Percentiles rank a stretch among this genome's conserved stretches.
Conservation (phyloP, 176 grass and related monocot genomes). For the Phyllostachys edulis region DNA sequence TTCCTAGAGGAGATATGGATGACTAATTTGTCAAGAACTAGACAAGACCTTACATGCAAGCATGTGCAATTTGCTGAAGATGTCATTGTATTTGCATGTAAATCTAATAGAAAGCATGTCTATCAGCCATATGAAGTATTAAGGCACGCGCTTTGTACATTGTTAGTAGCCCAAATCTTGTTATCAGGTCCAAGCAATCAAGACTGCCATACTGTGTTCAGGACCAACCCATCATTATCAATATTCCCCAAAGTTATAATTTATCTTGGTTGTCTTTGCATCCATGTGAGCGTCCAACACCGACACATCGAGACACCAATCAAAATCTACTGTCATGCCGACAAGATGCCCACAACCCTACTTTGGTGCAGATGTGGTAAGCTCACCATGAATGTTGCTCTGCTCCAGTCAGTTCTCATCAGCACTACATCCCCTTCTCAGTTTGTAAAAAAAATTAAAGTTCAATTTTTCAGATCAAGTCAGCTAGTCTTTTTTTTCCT, state of each 20-base stretch:
- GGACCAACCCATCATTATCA: neutral
- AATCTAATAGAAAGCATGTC: neutral
- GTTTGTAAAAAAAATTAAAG: neutral
- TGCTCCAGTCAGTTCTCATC: neutral
- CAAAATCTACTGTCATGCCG: neutral
- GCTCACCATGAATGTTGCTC: neutral
- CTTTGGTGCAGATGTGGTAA: neutral
- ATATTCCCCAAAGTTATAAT: neutral
- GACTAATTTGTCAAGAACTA: neutral
- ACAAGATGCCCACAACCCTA: neutral
- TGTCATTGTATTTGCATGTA: constrained; percentile 4
- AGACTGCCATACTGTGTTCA: neutral
- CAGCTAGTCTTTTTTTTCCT: neutral
- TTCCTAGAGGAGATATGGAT: neutral
- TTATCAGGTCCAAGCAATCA: neutral
- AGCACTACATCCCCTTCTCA: neutral
- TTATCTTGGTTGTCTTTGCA: neutral
- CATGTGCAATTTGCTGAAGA: neutral
- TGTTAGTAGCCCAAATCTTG: neutral
- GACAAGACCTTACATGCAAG: neutral
- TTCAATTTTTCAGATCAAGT: neutral
- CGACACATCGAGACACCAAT: neutral
- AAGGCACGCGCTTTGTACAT: neutral
- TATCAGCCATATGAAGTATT: neutral
- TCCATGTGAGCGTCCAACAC: neutral